These are phyloP conservation scores for Termitomyces sp. DNA, from an alignment of 768 basidiomycete genomes.

Conservation along the genomic window DNA sequence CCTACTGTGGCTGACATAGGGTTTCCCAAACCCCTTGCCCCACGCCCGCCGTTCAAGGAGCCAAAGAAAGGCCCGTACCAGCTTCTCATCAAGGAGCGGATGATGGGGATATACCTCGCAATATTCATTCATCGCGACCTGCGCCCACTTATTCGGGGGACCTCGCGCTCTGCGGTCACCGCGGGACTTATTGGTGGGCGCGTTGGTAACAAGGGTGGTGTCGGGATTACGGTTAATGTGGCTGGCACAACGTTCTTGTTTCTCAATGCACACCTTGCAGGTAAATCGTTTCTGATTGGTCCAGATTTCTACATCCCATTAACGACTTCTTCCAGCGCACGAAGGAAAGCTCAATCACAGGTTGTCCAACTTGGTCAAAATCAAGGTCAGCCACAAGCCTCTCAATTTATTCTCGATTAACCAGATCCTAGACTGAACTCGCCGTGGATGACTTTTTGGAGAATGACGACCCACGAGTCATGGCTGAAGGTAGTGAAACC, in stretches of 20 bases:
- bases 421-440: slow-evolving; percentile 55
- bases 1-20: slow-evolving; percentile 41
- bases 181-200: slow-evolving; percentile 89
- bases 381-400: slow-evolving; percentile 52
- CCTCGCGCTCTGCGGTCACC: slow-evolving; percentile 79
- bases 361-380: slow-evolving; percentile 84
- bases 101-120: slow-evolving; percentile 86
- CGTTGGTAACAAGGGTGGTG: slow-evolving; percentile 90
- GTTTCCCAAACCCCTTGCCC: slow-evolving; percentile 36
- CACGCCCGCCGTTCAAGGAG: slow-evolving; percentile 37
- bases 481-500: slow-evolving; percentile 60
- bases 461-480: slow-evolving; percentile 56
- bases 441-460: slow-evolving; percentile 74
- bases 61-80: slow-evolving; percentile 72
- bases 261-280: slow-evolving; percentile 88
- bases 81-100: slow-evolving; percentile 80
- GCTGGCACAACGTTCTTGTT: slow-evolving; percentile 83
- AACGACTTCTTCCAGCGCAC: slow-evolving; percentile 48
- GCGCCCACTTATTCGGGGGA: slow-evolving; percentile 63
- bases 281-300: slow-evolving; percentile 31
- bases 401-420: background rate
- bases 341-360: slow-evolving; percentile 73
- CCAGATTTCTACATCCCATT: background rate
- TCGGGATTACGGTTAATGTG: slow-evolving; percentile 85
- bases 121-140: slow-evolving; percentile 73